phyloP scores from a whole-genome alignment of 208 protist genomes.

The Trypanosoma vivax region DNA sequence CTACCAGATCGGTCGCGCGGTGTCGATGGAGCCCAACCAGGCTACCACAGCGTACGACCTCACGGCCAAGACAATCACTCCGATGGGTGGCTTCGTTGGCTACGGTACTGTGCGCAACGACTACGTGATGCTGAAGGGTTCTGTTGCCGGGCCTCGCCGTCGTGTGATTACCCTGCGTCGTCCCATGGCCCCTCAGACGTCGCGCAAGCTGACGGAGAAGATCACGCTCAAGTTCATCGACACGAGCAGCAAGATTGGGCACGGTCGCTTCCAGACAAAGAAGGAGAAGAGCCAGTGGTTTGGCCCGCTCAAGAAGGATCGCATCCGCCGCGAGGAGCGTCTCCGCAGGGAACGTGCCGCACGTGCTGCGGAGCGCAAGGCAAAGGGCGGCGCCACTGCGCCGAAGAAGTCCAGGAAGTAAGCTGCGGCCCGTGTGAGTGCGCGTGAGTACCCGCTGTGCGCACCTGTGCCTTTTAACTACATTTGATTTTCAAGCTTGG shows the following conservation, averaged over 20 bases:
- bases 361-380: conserved; percentile 74
- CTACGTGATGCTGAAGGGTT: conserved; percentile 98
- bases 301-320: conserved; percentile 93
- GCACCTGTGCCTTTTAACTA: background rate
- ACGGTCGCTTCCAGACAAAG: conserved; percentile 98
- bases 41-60: conserved; percentile 97
- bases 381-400: conserved; percentile 17
- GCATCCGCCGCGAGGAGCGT: conserved; percentile 74
- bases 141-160: conserved; percentile 92
- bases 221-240: conserved; percentile 99
- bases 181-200: conserved; percentile 88
- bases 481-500: background rate
- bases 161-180: conserved; percentile 98
- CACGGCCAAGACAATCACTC: conserved; percentile 98
- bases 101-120: conserved; percentile 98
- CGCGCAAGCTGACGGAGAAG: conserved; percentile 86
- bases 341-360: conserved; percentile 78
- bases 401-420: conserved; percentile 24
- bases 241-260: conserved; percentile 98
- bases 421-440: background rate
- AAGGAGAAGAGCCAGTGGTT: conserved; percentile 97
- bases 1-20: conserved; percentile 94
- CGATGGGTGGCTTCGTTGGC: conserved; percentile 98
- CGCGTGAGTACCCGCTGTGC: background rate
- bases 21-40: conserved; percentile 63